These are phyloP conservation scores for Kickxella alabastrina DNA, from an alignment of 192 early-diverging fungal species.

Conservation along the genomic window DNA sequence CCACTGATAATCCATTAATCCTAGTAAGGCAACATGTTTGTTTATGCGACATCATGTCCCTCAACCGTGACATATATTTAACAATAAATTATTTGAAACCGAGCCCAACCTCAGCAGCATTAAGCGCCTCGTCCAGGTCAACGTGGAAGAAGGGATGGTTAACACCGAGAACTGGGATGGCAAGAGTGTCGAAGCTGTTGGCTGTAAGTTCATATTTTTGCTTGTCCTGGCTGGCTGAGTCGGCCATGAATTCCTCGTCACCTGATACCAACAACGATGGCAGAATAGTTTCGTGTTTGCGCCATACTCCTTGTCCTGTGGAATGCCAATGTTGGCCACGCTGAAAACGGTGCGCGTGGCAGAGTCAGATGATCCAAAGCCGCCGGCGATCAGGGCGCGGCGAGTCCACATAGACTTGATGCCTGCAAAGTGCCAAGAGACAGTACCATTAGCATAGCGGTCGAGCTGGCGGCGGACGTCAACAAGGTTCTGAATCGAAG, in stretches of 20 bases:
- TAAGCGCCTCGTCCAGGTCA: constrained; percentile 47
- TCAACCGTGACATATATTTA: too few species aligned
- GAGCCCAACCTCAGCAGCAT: constrained; percentile 38
- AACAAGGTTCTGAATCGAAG: constrained; percentile 71
- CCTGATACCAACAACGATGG: not conserved
- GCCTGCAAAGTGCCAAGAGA: constrained; percentile 57
- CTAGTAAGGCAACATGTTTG: too few species aligned
- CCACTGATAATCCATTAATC: too few species aligned
- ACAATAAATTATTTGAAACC: constrained; percentile 10
- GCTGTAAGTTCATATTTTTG: not conserved
- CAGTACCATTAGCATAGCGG: constrained; percentile 47
- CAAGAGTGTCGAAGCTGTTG: constrained; percentile 29
- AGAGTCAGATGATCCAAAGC: constrained; percentile 33
- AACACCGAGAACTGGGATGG: constrained; percentile 35
- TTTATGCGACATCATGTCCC: too few species aligned
- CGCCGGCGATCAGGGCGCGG: constrained; percentile 36
- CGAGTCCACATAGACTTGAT: constrained; percentile 40
- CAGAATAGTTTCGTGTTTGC: not conserved
- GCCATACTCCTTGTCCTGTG: constrained; percentile 12
- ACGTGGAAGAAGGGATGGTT: constrained; percentile 45
- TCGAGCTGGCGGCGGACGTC: constrained; percentile 61
- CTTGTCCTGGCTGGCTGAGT: constrained; percentile 1
- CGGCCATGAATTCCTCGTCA: constrained; percentile 5
- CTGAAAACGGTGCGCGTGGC: constrained; percentile 32
- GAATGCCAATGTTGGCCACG: constrained; percentile 35